Conservation (phyloP, 2,329 filamentous ascomycete species). For the Fusarium hainanense region DNA sequence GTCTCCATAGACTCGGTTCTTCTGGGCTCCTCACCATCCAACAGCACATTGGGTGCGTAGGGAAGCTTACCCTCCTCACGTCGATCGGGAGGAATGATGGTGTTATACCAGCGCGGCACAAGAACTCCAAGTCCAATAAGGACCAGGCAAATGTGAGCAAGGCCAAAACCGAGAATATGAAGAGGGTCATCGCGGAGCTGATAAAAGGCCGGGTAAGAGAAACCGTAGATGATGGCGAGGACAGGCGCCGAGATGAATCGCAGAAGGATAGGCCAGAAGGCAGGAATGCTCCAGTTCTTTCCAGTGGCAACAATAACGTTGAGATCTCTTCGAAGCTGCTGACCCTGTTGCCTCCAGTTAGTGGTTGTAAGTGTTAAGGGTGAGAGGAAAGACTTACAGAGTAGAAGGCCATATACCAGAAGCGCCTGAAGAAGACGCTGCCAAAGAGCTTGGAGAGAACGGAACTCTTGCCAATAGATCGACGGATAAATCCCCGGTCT, state of each 20-base stretch:
- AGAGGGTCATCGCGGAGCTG: conserved; percentile 61
- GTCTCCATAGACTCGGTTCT: conserved; percentile 34
- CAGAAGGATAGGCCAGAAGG: conserved; percentile 61
- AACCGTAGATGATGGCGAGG: conserved; percentile 63
- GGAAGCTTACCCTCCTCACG: conserved; percentile 57
- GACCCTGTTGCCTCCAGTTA: conserved; percentile 54
- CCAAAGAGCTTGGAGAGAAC: conserved; percentile 48
- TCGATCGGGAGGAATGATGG: conserved; percentile 61
- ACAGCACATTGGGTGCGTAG: conserved; percentile 42
- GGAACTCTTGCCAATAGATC: conserved; percentile 46
- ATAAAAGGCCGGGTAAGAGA: conserved; percentile 63
- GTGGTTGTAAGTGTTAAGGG: not conserved
- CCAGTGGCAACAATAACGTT: conserved; percentile 64
- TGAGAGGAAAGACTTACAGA: conserved; percentile 56
- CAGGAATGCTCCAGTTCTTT: conserved; percentile 67
- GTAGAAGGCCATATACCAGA: conserved; percentile 67
- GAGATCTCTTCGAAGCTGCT: conserved; percentile 66
- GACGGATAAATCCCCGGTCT: conserved; percentile 50
- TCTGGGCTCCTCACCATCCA: conserved; percentile 25
- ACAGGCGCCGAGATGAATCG: conserved; percentile 63
- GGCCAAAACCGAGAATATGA: conserved; percentile 61
- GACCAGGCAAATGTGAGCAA: conserved; percentile 60
- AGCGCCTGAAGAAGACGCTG: conserved; percentile 52
- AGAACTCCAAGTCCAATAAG: conserved; percentile 61
- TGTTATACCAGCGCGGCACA: conserved; percentile 64